Percentiles rank a stretch among this genome's conserved stretches.
phyloP scores from a whole-genome alignment of 2,329 filamentous ascomycete genomes.

The Clonostachys rhizophaga region DNA sequence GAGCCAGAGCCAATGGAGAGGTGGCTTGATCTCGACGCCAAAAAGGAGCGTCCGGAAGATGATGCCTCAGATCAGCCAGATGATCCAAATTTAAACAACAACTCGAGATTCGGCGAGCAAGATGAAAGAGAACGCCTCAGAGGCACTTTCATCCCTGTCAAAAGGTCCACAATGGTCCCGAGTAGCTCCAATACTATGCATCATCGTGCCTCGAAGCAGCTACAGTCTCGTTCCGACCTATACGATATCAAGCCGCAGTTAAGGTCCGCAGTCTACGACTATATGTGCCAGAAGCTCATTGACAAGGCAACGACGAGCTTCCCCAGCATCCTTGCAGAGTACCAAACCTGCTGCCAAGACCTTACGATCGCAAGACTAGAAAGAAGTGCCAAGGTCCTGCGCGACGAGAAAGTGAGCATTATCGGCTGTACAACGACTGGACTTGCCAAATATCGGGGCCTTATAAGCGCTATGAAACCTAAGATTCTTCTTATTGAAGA shows the following conservation, averaged over 20 bases:
- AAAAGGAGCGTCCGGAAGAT: not conserved
- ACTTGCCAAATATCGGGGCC: constrained; percentile 70
- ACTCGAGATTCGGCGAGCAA: not conserved
- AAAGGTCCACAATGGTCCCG: not conserved
- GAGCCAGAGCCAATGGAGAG: not conserved
- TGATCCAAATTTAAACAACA: too few species aligned
- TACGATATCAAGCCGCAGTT: constrained; percentile 50
- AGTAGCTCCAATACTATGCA: too few species aligned
- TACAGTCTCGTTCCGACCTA: constrained; percentile 33
- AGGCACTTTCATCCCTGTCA: constrained; percentile 30
- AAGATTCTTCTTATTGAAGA: constrained; percentile 72
- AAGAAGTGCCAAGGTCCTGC: constrained; percentile 42
- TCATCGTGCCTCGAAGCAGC: too few species aligned
- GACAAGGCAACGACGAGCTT: constrained; percentile 38
- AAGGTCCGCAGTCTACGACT: constrained; percentile 63
- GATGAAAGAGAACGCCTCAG: constrained; percentile 47
- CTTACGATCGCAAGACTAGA: constrained; percentile 55
- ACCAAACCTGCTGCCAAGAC: constrained; percentile 42
- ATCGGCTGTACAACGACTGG: constrained; percentile 74
- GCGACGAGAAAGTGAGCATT: constrained; percentile 34
- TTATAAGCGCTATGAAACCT: constrained; percentile 63
- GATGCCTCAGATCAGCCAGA: too few species aligned
- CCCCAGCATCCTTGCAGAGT: constrained; percentile 40
- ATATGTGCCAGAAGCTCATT: constrained; percentile 54
- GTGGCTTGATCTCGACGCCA: not conserved